Percentiles rank a stretch among this genome's conserved stretches.
Evolutionary conservation across 192 early-diverging fungal species (phyloP).

Genomic region (Rhizophlyctis rosea): DNA sequence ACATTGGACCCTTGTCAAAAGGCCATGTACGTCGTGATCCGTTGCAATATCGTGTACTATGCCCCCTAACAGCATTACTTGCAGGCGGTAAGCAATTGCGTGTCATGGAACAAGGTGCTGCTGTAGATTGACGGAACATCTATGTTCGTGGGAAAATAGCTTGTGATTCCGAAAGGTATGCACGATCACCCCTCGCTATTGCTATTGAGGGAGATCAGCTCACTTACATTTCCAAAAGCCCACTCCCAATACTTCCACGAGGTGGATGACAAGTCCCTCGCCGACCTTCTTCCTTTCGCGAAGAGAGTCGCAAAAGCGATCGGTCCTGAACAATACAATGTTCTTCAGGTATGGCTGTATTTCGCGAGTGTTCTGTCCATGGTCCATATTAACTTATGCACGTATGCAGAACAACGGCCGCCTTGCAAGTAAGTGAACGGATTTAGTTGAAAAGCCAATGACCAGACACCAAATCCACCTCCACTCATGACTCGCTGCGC

Average conservation of each 20-base stretch:
- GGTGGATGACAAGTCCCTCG: slow-evolving; percentile 78
- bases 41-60: too few relatives aligned
- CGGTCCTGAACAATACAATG: slow-evolving; percentile 79
- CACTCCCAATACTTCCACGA: slow-evolving; percentile 90
- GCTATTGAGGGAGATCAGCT: too few relatives aligned
- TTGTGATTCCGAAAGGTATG: slow-evolving; percentile 70
- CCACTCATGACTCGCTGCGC: not conserved
- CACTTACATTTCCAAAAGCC: too few relatives aligned
- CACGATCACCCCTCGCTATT: slow-evolving; percentile 5
- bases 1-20: slow-evolving; percentile 71
- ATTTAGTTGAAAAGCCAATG: slow-evolving; percentile 7
- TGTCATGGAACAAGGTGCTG: too few relatives aligned
- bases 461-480: slow-evolving; percentile 6
- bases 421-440: slow-evolving; percentile 62
- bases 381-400: not conserved
- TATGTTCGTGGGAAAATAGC: slow-evolving; percentile 34
- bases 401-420: slow-evolving; percentile 61
- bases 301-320: slow-evolving; percentile 84
- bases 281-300: slow-evolving; percentile 80
- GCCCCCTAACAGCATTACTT: too few relatives aligned
- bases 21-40: slow-evolving; percentile 62
- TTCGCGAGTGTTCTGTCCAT: slow-evolving; percentile 1
- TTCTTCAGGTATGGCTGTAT: slow-evolving; percentile 68
- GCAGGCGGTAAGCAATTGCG: slow-evolving; percentile 21
- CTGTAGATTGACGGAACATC: too few relatives aligned